Percentiles rank a stretch among this genome's conserved stretches.
Evolutionary conservation across 202 grass and related monocot genomes (phyloP).

Genomic region (Zoysia matrella): DNA sequence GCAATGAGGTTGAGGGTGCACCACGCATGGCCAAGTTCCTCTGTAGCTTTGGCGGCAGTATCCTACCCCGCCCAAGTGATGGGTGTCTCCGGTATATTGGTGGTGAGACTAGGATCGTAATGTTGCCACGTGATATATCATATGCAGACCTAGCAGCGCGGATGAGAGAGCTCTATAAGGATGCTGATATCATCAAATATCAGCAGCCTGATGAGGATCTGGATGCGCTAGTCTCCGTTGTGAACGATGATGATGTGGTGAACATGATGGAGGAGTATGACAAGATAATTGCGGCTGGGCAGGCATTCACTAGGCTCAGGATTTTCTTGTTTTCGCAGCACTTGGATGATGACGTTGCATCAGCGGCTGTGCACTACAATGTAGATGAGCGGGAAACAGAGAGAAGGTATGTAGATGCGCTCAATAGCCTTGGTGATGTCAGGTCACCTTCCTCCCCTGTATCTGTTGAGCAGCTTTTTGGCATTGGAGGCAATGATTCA

Average conservation of each 20-base stretch:
- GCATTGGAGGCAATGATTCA: conserved; percentile 51
- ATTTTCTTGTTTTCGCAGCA: conserved; percentile 91
- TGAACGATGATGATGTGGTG: no score
- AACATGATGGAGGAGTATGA: conserved; percentile 99
- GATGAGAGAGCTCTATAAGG: conserved; percentile 83
- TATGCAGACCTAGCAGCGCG: conserved; percentile 60
- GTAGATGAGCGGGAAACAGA: no score
- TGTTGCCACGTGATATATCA: conserved; percentile 58
- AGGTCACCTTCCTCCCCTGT: conserved; percentile 34
- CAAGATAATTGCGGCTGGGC: conserved; percentile 69
- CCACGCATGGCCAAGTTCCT: conserved; percentile 75
- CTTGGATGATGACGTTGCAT: conserved; percentile 55
- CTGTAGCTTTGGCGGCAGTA: no score
- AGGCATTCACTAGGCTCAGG: conserved; percentile 75
- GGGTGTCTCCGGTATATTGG: no score
- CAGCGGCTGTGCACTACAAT: conserved; percentile 36
- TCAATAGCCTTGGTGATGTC: no score
- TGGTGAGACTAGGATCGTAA: not conserved
- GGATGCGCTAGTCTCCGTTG: no score
- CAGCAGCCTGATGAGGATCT: no score
- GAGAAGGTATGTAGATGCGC: no score
- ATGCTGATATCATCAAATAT: conserved; percentile 74
- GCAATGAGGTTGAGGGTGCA: conserved; percentile 46
- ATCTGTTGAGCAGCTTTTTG: conserved; percentile 61
- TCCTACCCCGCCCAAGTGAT: no score